Percentiles rank a stretch among this genome's conserved stretches.
Evolutionary conservation across 805 yeast species (phyloP).

Genomic region (Pachysolen tannophilus): DNA sequence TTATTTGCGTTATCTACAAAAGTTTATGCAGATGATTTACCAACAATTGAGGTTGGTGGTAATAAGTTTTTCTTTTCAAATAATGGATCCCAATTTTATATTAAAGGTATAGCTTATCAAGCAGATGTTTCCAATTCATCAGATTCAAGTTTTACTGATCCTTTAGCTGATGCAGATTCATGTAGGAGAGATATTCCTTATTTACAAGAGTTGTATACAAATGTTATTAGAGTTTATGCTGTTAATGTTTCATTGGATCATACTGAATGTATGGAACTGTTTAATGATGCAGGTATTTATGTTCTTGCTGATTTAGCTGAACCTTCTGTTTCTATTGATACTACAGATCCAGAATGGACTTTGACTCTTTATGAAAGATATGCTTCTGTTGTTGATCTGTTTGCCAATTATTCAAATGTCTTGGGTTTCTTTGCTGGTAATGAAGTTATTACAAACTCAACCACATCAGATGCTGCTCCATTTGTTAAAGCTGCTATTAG

Average conservation of each 20-base stretch:
- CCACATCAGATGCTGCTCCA: constrained; percentile 70
- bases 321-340: constrained; percentile 56
- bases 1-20: constrained; percentile 10
- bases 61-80: constrained; percentile 71
- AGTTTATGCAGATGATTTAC: constrained; percentile 31
- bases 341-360: constrained; percentile 57
- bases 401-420: constrained; percentile 63
- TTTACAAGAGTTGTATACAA: constrained; percentile 52
- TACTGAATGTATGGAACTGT: constrained; percentile 55
- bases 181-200: constrained; percentile 74
- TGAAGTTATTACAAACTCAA: constrained; percentile 62
- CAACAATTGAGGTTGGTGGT: constrained; percentile 66
- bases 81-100: constrained; percentile 73
- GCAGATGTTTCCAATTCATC: constrained; percentile 49
- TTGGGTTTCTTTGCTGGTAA: constrained; percentile 85
- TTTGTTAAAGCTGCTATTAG: constrained; percentile 79
- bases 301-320: constrained; percentile 73
- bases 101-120: constrained; percentile 78
- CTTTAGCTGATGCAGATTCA: constrained; percentile 51
- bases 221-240: constrained; percentile 72
- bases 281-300: constrained; percentile 71
- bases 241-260: constrained; percentile 59
- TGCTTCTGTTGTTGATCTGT: constrained; percentile 58
- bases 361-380: constrained; percentile 58
- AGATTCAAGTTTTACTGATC: constrained; percentile 48